phyloP scores from a whole-genome alignment of 345 rosid species.

The Corymbia maculata region DNA sequence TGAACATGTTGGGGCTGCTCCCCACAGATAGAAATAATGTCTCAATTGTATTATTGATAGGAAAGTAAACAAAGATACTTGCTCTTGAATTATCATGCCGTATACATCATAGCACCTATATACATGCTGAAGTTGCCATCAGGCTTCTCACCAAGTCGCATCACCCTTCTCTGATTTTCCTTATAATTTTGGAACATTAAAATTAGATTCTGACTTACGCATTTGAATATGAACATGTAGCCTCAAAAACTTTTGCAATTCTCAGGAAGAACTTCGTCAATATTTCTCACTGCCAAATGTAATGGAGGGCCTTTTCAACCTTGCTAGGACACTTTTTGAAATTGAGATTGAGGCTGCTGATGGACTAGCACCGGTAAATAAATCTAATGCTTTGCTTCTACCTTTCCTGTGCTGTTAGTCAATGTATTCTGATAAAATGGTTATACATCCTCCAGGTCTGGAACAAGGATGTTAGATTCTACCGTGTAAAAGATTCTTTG shows the following conservation, averaged over 20 bases:
- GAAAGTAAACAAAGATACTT: background rate
- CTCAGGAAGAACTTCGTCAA: conserved; percentile 78
- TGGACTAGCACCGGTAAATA: conserved; percentile 78
- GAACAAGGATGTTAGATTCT: conserved; percentile 77
- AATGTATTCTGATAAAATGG: background rate
- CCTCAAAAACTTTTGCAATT: background rate
- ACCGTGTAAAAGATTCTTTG: conserved; percentile 66
- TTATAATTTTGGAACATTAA: background rate
- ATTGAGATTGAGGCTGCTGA: conserved; percentile 69
- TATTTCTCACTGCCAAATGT: conserved; percentile 87
- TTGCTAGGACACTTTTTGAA: conserved; percentile 73
- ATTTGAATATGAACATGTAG: background rate
- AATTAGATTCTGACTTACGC: background rate
- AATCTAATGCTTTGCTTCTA: background rate
- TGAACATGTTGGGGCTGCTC: too few species aligned
- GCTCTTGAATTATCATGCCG: background rate
- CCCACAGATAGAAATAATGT: background rate
- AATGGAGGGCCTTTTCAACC: conserved; percentile 70
- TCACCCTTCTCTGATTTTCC: background rate
- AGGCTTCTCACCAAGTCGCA: background rate
- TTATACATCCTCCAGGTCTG: conserved; percentile 50
- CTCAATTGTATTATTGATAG: background rate
- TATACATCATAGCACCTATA: background rate
- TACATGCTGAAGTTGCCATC: background rate
- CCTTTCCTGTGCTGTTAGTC: background rate